phyloP scores from a whole-genome alignment of 139 green algal species.

The Chara braunii region DNA sequence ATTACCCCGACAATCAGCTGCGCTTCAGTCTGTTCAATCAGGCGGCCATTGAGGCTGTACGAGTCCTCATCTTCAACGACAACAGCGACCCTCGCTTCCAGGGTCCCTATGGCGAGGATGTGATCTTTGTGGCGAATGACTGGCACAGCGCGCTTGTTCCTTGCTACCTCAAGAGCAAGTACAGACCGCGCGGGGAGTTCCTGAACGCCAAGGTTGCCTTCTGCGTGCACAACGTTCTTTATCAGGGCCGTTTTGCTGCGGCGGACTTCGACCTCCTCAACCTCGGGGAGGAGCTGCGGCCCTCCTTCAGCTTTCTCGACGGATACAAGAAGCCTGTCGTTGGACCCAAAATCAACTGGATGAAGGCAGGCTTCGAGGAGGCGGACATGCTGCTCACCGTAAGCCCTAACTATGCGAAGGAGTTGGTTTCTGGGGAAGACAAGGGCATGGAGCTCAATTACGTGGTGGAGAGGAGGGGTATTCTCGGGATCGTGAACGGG shows the following conservation, averaged over 20 bases:
- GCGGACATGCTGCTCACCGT: conserved; percentile 91
- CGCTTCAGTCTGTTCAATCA: conserved; percentile 85
- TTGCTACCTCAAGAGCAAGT: conserved; percentile 71
- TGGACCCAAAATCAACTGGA: conserved; percentile 89
- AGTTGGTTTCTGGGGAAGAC: conserved; percentile 65
- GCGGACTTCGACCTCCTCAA: conserved; percentile 64
- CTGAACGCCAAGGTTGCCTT: conserved; percentile 55
- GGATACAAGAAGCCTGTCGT: conserved; percentile 58
- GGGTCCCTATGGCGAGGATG: conserved; percentile 65
- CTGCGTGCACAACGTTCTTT: conserved; percentile 96
- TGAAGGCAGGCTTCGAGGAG: conserved; percentile 79
- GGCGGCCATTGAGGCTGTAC: conserved; percentile 42
- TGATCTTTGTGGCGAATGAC: conserved; percentile 91
- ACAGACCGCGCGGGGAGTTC: conserved; percentile 41
- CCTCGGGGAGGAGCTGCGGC: conserved; percentile 53
- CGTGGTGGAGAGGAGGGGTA: conserved; percentile 56
- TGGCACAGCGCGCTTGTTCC: conserved; percentile 80
- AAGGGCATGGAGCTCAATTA: conserved; percentile 84
- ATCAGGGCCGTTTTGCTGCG: conserved; percentile 85
- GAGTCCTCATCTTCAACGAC: conserved; percentile 31
- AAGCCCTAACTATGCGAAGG: conserved; percentile 89
- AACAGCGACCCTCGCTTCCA: conserved; percentile 14
- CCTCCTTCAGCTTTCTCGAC: conserved; percentile 76
- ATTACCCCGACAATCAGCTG: conserved; percentile 94
- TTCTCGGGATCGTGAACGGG: conserved; percentile 96